Evolutionary conservation across 805 yeast species (phyloP).

Genomic region (Sugiyamaella qingdaonensis): DNA sequence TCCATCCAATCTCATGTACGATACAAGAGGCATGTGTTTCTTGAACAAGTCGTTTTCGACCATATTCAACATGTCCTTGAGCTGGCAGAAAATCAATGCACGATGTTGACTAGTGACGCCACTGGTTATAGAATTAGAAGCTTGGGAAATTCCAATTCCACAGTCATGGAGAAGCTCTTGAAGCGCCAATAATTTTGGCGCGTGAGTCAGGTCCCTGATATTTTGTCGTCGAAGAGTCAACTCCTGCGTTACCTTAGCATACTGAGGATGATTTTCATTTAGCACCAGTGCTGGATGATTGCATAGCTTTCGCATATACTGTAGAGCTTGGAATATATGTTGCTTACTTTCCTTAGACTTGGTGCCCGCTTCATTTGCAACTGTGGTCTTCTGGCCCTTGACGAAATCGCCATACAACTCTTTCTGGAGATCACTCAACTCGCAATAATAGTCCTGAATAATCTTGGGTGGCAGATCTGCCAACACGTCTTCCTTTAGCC

Average conservation of each 20-base stretch:
- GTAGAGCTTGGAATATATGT: slow-evolving; percentile 95
- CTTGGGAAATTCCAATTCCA: slow-evolving; percentile 67
- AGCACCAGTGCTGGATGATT: slow-evolving; percentile 93
- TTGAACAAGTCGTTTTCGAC: slow-evolving; percentile 85
- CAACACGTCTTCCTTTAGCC: slow-evolving; percentile 92
- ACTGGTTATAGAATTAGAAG: slow-evolving; percentile 31
- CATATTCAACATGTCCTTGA: slow-evolving; percentile 96
- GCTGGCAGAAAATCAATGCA: slow-evolving; percentile 90
- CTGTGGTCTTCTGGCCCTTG: slow-evolving; percentile 69
- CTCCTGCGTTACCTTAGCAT: slow-evolving; percentile 57
- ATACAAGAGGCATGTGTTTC: slow-evolving; percentile 82
- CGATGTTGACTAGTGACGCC: slow-evolving; percentile 91
- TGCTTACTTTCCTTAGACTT: slow-evolving; percentile 57
- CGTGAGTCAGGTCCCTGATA: slow-evolving; percentile 70
- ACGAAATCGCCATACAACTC: slow-evolving; percentile 87
- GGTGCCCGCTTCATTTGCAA: slow-evolving; percentile 48
- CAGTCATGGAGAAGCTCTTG: slow-evolving; percentile 80
- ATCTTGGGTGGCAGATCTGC: slow-evolving; percentile 97
- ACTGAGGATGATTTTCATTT: slow-evolving; percentile 79
- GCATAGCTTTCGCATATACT: slow-evolving; percentile 94
- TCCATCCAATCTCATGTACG: slow-evolving; percentile 93
- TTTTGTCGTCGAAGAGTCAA: slow-evolving; percentile 55
- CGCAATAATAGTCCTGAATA: slow-evolving; percentile 97
- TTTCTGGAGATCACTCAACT: slow-evolving; percentile 84
- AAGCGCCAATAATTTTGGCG: slow-evolving; percentile 85